phyloP scores from a whole-genome alignment of 75 land plant species.

The Sequoia sempervirens region DNA sequence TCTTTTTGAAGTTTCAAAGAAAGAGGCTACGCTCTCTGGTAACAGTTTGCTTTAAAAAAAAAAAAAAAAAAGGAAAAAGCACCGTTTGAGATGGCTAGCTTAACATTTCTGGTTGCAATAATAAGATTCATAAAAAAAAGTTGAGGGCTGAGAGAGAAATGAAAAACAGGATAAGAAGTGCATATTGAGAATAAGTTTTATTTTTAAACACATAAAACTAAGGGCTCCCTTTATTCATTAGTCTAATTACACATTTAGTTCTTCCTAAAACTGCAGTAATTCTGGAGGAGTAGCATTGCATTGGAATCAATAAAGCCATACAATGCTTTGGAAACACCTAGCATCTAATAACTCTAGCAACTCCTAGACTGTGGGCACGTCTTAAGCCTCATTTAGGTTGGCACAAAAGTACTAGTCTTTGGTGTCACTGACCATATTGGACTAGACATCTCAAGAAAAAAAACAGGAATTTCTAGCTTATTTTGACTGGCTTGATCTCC shows the following conservation, averaged over 20 bases:
- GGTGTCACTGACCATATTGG: neutral
- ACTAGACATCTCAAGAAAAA: neutral
- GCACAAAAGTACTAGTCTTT: neutral
- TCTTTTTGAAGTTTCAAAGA: no score
- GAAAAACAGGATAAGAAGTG: neutral
- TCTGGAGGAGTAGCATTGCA: neutral
- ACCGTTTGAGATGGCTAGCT: neutral
- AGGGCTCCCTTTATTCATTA: neutral
- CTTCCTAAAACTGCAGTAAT: neutral
- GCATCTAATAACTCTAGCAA: neutral
- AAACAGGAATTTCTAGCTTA: conserved; percentile 26
- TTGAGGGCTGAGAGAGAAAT: neutral
- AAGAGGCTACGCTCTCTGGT: no score
- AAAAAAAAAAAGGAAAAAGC: neutral
- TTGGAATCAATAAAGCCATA: neutral
- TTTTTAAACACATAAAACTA: neutral
- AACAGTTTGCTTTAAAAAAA: no score
- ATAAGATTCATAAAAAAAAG: neutral
- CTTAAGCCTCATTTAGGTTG: neutral
- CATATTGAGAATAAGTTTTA: neutral
- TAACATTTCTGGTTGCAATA: neutral
- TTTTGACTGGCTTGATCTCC: conserved; percentile 53
- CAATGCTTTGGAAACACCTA: neutral
- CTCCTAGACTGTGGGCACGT: neutral
- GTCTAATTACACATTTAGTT: neutral